Conservation (phyloP, 352 stramenopile genomes). For the Aphanomyces stellatus region DNA sequence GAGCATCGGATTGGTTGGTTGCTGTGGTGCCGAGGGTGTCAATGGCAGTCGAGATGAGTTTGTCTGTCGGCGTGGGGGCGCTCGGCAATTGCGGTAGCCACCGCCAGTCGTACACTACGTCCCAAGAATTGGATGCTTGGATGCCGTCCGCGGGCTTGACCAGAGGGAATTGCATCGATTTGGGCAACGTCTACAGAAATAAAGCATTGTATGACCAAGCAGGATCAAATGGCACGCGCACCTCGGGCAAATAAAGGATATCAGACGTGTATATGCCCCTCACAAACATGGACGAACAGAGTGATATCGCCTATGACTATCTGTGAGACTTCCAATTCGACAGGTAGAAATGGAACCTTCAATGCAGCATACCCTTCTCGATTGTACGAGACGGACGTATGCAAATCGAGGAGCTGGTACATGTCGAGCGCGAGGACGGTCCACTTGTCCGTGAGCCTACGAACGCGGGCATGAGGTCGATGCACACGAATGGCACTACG, state of each 20-base stretch:
- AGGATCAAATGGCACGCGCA: constrained; percentile 1
- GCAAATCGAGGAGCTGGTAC: constrained; percentile 41
- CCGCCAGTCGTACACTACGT: constrained; percentile 30
- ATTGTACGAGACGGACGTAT: constrained; percentile 62
- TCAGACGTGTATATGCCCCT: constrained; percentile 55
- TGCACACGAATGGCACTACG: background rate
- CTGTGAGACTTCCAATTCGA: no score
- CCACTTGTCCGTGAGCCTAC: constrained; percentile 43
- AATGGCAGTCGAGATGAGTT: background rate
- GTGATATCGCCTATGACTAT: no score
- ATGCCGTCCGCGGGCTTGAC: background rate
- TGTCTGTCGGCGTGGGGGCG: background rate
- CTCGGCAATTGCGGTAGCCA: constrained; percentile 22
- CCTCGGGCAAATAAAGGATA: constrained; percentile 36
- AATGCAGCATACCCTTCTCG: constrained; percentile 50
- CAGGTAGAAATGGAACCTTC: no score
- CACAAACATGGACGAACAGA: constrained; percentile 58
- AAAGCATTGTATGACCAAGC: background rate
- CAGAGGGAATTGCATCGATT: constrained; percentile 26
- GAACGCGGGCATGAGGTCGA: background rate
- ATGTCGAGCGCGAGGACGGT: constrained; percentile 61
- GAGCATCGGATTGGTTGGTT: background rate
- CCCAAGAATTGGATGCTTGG: constrained; percentile 15
- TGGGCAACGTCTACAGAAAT: constrained; percentile 34
- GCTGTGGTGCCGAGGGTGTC: background rate